These are phyloP conservation scores for Jacaranda mimosifolia DNA, from an alignment of 257 asterid genomes.

Conservation along the genomic window DNA sequence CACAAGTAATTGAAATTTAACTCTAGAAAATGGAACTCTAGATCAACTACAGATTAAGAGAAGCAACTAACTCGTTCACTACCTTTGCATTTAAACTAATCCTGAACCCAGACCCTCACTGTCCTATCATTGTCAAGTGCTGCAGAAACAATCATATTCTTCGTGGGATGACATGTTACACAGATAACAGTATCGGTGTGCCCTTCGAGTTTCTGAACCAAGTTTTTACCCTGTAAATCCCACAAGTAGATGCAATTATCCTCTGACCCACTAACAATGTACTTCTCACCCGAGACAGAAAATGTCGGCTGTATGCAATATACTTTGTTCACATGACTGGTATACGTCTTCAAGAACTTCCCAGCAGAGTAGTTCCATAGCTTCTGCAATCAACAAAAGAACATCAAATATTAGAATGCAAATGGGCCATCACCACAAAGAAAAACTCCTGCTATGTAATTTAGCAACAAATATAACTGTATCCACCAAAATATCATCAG, in stretches of 20 bases:
- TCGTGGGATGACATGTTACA: conserved; percentile 72
- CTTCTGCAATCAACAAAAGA: conserved; percentile 59
- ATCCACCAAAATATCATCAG: conserved; percentile 12
- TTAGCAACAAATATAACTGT: conserved; percentile 15
- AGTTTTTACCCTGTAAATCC: conserved; percentile 78
- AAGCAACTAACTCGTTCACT: conserved; percentile 39
- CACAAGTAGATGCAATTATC: conserved; percentile 80
- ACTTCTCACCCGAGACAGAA: conserved; percentile 79
- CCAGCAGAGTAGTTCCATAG: conserved; percentile 80
- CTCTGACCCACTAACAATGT: conserved; percentile 87
- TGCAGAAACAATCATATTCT: conserved; percentile 84
- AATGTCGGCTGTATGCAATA: conserved; percentile 79
- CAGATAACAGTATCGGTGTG: conserved; percentile 81
- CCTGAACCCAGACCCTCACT: conserved; percentile 85
- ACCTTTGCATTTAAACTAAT: conserved; percentile 34
- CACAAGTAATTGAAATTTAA: not conserved
- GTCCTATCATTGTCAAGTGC: conserved; percentile 83
- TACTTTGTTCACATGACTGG: conserved; percentile 70
- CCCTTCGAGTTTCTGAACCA: conserved; percentile 88
- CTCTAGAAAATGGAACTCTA: not conserved
- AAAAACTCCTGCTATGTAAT: not conserved
- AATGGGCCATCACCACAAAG: not conserved
- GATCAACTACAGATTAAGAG: conserved; percentile 9
- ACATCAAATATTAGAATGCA: not conserved
- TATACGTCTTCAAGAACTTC: conserved; percentile 67